Evolutionary conservation across 768 basidiomycete genomes (phyloP), one percentile per base, ranked within the genome.

Genomic region (Leccinum uliginosum): DNA sequence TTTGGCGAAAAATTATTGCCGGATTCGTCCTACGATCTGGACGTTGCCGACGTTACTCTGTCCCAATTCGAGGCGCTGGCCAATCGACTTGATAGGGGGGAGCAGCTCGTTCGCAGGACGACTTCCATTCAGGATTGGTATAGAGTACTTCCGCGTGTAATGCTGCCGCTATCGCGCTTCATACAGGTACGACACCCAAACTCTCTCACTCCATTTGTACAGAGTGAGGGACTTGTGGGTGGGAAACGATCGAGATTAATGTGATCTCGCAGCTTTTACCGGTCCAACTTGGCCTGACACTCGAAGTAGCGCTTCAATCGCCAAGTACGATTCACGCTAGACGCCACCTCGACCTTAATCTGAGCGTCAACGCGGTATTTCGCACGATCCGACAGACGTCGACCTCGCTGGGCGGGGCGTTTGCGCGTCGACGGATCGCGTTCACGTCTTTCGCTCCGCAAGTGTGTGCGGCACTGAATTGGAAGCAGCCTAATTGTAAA

Each of bases 401-500:
- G 23, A 76, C 78, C 50, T 72, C 74, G 50, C 69, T 78, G 26
- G 83, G 82, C 27, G 78, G 77, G 40, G 76, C 77, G 29, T 73
- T 76, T 56, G 75, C 76, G 50, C 84, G 89, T 54, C 80, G 94
- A 50, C 87, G 87, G 62, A 84, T 98, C 58, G 83, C 93, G n/a
- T 93, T 99, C 68, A 87, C 87, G 38, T 96, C 93, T 6, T 98
- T 91, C 71, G 88, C 89, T 49, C 91, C 95, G 9, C 86, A 91
- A 67, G 83, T 93, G 0, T 96, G 93, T 71, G 84, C 91, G 8
- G 87, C 91, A 15, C 73, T 98, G 54, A 98, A 99, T 67, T 98
- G 96, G 97, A 99, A 99, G 73, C 96, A 99, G 73, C 96, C 96
- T 12, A 98, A 98, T 71, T 98, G 96, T 93, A 74, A 73, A 38